A percentile compares a stretch with the other conserved stretches of the same genome.
phyloP scores from a whole-genome alignment of 2,329 filamentous ascomycete species.

The Alternaria metachromatica region DNA sequence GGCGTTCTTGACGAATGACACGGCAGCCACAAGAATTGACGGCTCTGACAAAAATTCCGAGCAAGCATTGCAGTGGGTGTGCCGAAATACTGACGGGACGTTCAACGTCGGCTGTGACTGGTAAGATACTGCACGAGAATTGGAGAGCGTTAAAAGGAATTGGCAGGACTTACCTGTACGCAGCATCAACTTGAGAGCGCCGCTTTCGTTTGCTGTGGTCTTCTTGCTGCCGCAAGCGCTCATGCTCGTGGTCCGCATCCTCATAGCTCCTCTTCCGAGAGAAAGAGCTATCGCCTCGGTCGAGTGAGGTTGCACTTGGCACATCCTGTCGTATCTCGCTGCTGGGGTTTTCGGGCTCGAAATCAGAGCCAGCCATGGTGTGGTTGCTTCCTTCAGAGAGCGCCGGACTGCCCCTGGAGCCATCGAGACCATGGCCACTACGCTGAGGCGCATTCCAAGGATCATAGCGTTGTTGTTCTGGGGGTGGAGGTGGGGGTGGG shows the following conservation, averaged over 20 bases:
- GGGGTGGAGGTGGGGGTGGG: conserved; percentile 35
- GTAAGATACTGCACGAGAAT: conserved; percentile 6
- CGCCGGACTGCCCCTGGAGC: conserved; percentile 37
- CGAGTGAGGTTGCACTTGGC: conserved; percentile 23
- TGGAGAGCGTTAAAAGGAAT: neutral
- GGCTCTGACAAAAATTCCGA: neutral
- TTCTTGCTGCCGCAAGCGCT: conserved; percentile 43
- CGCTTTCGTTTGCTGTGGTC: conserved; percentile 47
- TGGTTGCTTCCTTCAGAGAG: conserved; percentile 44
- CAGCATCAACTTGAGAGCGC: conserved; percentile 44
- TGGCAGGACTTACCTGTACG: conserved; percentile 40
- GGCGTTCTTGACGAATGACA: neutral
- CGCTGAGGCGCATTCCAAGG: conserved; percentile 33
- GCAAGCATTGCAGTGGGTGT: neutral
- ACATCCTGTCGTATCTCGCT: conserved; percentile 18
- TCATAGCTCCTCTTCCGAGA: conserved; percentile 48
- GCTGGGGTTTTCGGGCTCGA: conserved; percentile 34
- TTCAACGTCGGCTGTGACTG: conserved; percentile 20
- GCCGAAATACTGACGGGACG: neutral
- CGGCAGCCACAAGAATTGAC: neutral
- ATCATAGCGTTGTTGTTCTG: conserved; percentile 21
- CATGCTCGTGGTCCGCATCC: conserved; percentile 42
- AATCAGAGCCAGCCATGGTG: conserved; percentile 45
- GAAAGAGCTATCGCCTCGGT: conserved; percentile 42
- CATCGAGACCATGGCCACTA: conserved; percentile 25